Evolutionary conservation across 2,329 filamentous ascomycete species (phyloP), one percentile per base, ranked within the genome.

Genomic region (Aspergillus hiratsukae): DNA sequence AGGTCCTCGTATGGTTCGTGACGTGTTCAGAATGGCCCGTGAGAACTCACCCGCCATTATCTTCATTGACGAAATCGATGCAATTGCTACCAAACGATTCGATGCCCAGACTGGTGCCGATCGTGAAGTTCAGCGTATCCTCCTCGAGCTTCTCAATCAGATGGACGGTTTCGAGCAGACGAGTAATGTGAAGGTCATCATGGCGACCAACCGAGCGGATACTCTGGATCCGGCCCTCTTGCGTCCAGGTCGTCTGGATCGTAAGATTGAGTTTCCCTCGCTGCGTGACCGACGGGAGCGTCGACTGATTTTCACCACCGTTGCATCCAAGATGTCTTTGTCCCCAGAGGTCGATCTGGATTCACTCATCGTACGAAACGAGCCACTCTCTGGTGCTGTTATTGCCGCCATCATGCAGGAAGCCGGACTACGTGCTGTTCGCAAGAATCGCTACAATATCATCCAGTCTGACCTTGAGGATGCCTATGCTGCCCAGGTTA

Each of bases 101-200:
- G 94, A 99, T 73, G 94, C 94, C 25, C 94, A 99, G 78, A 99
- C 94, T 3, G 94, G 94, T 74, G 94, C 94, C 64, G 94, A 99
- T 72, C 87, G 94, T 78, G 94, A 99, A 78, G 94, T 99, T 17
- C 94, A 99, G 80, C 93, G 94, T 83, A 99, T 99, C 70, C 81
- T 99, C 58, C 87, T 99, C 58, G 94, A 99, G 76, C 81, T 99
- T 64, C 87, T 99, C 62, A 99, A 99, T 80, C 94, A 99, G 78
- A 99, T 99, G 94, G 94, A 99, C 74, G 94, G 94, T 63, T 99
- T 99, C 80, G 94, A 99, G 75, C 94, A 99, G 77, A 96, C 91
- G 0, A 90, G 91, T 74, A 99, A 99, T 76, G 94, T 99, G 77
- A 99, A 99, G 81, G 94, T 99, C 73, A 99, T 99, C 79, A 99